These are phyloP conservation scores for Alternaria novae-zelandiae DNA, from an alignment of 2,329 filamentous ascomycete species.

Conservation along the genomic window DNA sequence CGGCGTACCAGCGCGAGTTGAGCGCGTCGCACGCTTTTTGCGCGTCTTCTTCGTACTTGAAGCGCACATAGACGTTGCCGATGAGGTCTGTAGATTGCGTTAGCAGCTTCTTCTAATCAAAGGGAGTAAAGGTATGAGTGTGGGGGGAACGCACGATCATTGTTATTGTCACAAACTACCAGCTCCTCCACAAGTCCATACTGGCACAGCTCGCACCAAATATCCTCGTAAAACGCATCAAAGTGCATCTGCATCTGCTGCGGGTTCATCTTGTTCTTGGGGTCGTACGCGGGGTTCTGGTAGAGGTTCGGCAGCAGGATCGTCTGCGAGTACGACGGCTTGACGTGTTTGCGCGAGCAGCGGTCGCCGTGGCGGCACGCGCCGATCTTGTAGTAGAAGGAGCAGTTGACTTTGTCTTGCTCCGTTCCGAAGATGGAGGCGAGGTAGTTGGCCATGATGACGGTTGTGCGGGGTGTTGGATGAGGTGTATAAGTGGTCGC, in stretches of 20 bases:
- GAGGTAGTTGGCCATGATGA: conserved; percentile 91
- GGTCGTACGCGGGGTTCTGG: conserved; percentile 97
- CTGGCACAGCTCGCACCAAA: conserved; percentile 99
- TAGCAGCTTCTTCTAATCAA: conserved; percentile 4
- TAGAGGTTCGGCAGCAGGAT: conserved; percentile 98
- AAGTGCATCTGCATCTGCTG: conserved; percentile 99
- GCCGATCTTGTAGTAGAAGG: conserved; percentile 99
- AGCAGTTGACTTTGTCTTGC: conserved; percentile 99
- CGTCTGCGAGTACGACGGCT: conserved; percentile 96
- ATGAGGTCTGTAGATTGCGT: conserved; percentile 73
- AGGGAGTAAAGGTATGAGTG: too few species aligned
- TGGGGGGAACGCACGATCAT: conserved; percentile 69
- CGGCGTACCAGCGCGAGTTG: conserved; percentile 96
- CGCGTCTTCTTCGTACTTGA: conserved; percentile 98
- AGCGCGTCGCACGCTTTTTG: conserved; percentile 93
- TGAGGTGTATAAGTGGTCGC: neutral
- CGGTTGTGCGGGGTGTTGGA: neutral
- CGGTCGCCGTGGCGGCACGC: conserved; percentile 98
- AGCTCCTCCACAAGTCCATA: conserved; percentile 97
- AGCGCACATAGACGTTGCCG: conserved; percentile 98
- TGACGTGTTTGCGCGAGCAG: conserved; percentile 98
- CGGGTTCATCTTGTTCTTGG: conserved; percentile 95
- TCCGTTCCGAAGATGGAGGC: conserved; percentile 99
- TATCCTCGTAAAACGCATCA: conserved; percentile 99
- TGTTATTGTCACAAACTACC: conserved; percentile 99